Base-by-base conservation (phyloP, 2,329 filamentous ascomycete genomes). In the Aspergillus sp. region DNA sequence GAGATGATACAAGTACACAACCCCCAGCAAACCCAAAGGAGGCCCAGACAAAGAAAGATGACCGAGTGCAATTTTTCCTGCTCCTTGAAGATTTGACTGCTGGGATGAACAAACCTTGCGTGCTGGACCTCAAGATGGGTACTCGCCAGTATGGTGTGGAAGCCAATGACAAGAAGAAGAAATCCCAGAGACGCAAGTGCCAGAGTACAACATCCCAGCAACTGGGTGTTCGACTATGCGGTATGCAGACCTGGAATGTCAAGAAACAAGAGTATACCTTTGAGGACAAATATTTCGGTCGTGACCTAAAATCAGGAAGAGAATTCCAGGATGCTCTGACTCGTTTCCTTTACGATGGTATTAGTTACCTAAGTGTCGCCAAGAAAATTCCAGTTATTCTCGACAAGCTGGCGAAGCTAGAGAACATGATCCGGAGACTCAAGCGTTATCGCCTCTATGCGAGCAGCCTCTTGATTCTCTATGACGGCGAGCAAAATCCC, bases 81-180 rank as follows among this genome's bases (percentile, higher is more conserved):
- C 82, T 99, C 1, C 79, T 99, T 9, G 95, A 99, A 75, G 95
- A 99, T 72, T 83, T 99, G 48, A 99, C 95, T 1, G 90, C 93
- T 2, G 93, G 93, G 35, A 98, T 99, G 95, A 93, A 91, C 71
- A 87, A 90, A 51, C 95, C 95, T 5, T 98, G 95, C 76, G 96
- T 99, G 59, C 89, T 99, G 74, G 95, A 99, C 71, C 81, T 99
- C 61, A 99, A 99, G 73, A 99, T 99, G 95, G 95, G 95, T 19
- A 99, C 95, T 7, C 88, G 95, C 2, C 95, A 99, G 71, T 98
- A 97, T 72, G 95, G 95, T 7, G 87, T 98, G 12, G 93, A 98
- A 65, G 95, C 95, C 2, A 87, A 84, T 53, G 87, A 91, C 44
- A 96, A 96, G 80, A 99, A 99, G 75, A 90, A 93, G 69, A 87